phyloP scores from a whole-genome alignment of 495 filamentous ascomycete species.

The Xylaria castorea region DNA sequence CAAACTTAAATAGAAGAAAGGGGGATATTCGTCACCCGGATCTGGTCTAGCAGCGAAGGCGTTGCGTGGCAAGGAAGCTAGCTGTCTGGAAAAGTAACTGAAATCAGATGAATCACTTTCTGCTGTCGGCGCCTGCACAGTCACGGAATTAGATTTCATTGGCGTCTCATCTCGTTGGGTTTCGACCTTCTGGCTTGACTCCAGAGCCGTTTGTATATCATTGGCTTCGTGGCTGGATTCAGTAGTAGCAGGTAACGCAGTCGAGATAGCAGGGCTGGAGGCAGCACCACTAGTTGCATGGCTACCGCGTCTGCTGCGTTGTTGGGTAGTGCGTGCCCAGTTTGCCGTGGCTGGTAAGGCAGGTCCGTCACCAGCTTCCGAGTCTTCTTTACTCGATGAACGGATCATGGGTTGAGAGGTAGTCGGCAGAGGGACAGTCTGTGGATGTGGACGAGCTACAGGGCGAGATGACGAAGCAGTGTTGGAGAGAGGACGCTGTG shows the following conservation, averaged over 20 bases:
- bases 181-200: slow-evolving; percentile 38
- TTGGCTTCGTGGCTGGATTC: slow-evolving; percentile 47
- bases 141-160: slow-evolving; percentile 10
- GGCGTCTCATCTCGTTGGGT: slow-evolving; percentile 34
- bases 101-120: slow-evolving; percentile 32
- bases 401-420: slow-evolving; percentile 75
- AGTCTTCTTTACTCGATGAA: slow-evolving; percentile 77
- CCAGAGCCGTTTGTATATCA: slow-evolving; percentile 37
- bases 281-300: slow-evolving; percentile 77
- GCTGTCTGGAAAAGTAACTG: slow-evolving; percentile 40
- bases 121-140: background rate
- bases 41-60: slow-evolving; percentile 35
- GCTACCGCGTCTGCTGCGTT: slow-evolving; percentile 74
- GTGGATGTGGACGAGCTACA: slow-evolving; percentile 57
- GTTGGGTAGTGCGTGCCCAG: slow-evolving; percentile 84
- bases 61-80: slow-evolving; percentile 41
- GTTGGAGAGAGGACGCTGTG: slow-evolving; percentile 68
- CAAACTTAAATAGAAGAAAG: slow-evolving; percentile 79
- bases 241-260: slow-evolving; percentile 62
- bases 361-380: slow-evolving; percentile 73
- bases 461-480: slow-evolving; percentile 54
- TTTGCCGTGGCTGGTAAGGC: slow-evolving; percentile 91
- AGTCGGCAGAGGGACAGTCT: slow-evolving; percentile 55
- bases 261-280: slow-evolving; percentile 78
- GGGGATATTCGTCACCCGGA: slow-evolving; percentile 61